A percentile compares a stretch with the other conserved stretches of the same genome.
Conservation (phyloP, 225 moss, liverwort and hornwort species). For the Thuidium tamariscinum region DNA sequence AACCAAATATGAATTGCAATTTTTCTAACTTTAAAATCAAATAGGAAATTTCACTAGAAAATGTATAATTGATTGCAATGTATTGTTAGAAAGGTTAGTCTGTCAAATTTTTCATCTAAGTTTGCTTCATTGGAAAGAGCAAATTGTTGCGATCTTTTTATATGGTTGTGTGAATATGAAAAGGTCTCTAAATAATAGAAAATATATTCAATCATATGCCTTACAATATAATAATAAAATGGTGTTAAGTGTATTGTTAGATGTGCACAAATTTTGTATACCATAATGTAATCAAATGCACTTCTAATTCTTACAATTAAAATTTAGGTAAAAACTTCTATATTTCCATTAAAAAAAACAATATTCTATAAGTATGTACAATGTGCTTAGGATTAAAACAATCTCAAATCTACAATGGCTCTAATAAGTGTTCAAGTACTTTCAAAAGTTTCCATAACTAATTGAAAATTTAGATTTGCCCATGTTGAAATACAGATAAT, state of each 20-base stretch:
- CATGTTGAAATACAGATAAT: too few species aligned
- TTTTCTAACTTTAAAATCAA: background rate
- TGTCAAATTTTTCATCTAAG: rapidly evolving
- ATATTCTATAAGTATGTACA: background rate
- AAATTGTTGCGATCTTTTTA: background rate
- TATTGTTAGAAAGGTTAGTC: background rate
- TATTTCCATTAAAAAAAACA: too few species aligned
- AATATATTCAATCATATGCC: background rate
- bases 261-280: rapidly evolving
- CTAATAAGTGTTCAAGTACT: too few species aligned
- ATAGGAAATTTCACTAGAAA: rapidly evolving
- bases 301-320: rapidly evolving
- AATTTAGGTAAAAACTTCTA: background rate
- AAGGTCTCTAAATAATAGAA: rapidly evolving
- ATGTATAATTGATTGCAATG: background rate
- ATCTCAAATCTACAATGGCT: too few species aligned
- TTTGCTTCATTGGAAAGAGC: rapidly evolving
- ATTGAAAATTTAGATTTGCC: too few species aligned
- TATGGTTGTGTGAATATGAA: rapidly evolving
- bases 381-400: too few species aligned
- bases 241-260: background rate
- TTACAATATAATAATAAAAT: too few species aligned
- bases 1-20: background rate
- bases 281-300: rapidly evolving
- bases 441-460: too few species aligned